Percentiles rank a stretch among this genome's conserved stretches.
phyloP scores from a whole-genome alignment of 768 basidiomycete genomes.

The Lactarius trivialis region DNA sequence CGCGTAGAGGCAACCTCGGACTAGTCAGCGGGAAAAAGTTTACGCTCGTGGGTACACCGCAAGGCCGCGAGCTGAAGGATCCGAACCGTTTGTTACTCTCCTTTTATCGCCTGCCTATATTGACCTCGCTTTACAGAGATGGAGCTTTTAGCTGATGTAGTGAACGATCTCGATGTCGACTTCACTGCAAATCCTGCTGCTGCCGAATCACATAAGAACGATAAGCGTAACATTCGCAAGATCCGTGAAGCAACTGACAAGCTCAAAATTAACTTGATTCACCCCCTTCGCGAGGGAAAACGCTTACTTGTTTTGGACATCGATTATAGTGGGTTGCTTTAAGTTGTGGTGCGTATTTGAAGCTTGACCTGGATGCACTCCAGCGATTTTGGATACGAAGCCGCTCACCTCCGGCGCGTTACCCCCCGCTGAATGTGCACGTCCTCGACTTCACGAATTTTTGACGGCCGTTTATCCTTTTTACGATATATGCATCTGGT shows the following conservation, averaged over 20 bases:
- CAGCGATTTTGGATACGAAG: slow-evolving; percentile 81
- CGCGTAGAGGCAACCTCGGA: slow-evolving; percentile 50
- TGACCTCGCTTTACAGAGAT: slow-evolving; percentile 38
- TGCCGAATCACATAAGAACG: slow-evolving; percentile 54
- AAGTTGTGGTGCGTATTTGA: not conserved
- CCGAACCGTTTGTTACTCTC: slow-evolving; percentile 43
- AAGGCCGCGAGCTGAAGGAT: slow-evolving; percentile 81
- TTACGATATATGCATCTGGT: slow-evolving; percentile 92
- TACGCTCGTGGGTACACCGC: slow-evolving; percentile 78
- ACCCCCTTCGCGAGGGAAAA: slow-evolving; percentile 70
- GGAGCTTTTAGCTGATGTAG: slow-evolving; percentile 57
- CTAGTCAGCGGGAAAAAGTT: slow-evolving; percentile 64
- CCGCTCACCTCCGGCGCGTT: slow-evolving; percentile 76
- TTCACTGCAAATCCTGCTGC: slow-evolving; percentile 59
- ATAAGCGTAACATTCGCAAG: slow-evolving; percentile 77
- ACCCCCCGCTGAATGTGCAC: slow-evolving; percentile 73
- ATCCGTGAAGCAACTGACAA: slow-evolving; percentile 65
- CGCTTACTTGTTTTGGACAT: slow-evolving; percentile 81
- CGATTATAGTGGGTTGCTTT: slow-evolving; percentile 62
- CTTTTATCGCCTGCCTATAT: not conserved
- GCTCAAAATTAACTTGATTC: slow-evolving; percentile 63
- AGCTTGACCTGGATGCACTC: not conserved
- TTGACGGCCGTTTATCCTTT: slow-evolving; percentile 70
- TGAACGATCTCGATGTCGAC: slow-evolving; percentile 81
- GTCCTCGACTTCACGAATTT: slow-evolving; percentile 81